These are phyloP conservation scores for Mentha longifolia DNA, from an alignment of 257 asterid species.

Conservation along the genomic window DNA sequence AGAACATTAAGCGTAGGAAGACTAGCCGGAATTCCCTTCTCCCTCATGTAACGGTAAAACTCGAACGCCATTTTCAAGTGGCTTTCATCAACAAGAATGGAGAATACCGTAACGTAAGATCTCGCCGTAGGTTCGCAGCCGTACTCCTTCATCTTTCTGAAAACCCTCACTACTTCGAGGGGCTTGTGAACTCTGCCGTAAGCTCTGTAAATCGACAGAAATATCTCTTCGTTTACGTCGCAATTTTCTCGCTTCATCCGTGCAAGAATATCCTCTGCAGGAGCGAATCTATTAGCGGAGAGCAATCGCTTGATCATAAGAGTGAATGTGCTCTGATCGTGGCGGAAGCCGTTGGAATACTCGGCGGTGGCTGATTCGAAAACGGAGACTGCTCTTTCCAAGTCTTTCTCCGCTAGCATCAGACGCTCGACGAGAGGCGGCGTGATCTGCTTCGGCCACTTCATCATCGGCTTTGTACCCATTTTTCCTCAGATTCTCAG, in stretches of 20 bases:
- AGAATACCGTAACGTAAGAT: slow-evolving; percentile 74
- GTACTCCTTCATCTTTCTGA: slow-evolving; percentile 67
- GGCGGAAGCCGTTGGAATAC: slow-evolving; percentile 75
- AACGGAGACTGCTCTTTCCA: slow-evolving; percentile 72
- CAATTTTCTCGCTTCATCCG: slow-evolving; percentile 80
- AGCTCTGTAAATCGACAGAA: slow-evolving; percentile 68
- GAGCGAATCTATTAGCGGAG: slow-evolving; percentile 65
- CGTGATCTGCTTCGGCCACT: slow-evolving; percentile 85
- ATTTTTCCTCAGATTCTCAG: slow-evolving; percentile 29
- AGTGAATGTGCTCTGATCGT: slow-evolving; percentile 62
- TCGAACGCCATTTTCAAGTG: slow-evolving; percentile 76
- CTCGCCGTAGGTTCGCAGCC: slow-evolving; percentile 70
- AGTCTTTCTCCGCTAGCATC: slow-evolving; percentile 68
- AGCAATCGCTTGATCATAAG: slow-evolving; percentile 63
- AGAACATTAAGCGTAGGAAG: slow-evolving; percentile 72
- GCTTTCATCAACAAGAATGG: slow-evolving; percentile 80
- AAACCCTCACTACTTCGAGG: slow-evolving; percentile 71
- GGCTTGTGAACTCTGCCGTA: slow-evolving; percentile 92
- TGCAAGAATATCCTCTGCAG: slow-evolving; percentile 70
- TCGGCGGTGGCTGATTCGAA: slow-evolving; percentile 93
- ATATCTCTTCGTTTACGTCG: slow-evolving; percentile 56
- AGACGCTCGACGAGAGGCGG: slow-evolving; percentile 75
- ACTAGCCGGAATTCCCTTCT: slow-evolving; percentile 65
- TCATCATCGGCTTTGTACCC: slow-evolving; percentile 54
- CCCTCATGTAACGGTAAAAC: slow-evolving; percentile 79